Evolutionary conservation across 805 yeast genomes (phyloP), one percentile per base, ranked within the genome.

Genomic region (Candida easanensis): DNA sequence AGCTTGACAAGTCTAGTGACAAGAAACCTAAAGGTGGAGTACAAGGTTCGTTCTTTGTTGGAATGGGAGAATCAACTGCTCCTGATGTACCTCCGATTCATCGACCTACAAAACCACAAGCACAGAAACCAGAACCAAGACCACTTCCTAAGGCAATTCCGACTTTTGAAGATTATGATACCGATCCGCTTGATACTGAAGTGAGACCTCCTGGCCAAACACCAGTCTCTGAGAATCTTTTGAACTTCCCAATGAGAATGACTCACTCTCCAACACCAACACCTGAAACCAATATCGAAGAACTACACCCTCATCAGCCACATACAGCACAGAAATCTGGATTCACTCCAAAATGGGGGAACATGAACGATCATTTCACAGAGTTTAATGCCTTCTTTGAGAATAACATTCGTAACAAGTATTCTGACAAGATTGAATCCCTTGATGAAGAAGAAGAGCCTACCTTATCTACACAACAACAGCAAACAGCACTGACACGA

Each of bases 321-420:
- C 40, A 16, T 6, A 19, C 28, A 22, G 7, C 37, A 34, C 27
- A 16, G 15, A 8, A 20, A 10, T 14, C 28, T 10, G 39, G 22
- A 10, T 23, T 30, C 5, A 40, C 47, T 2, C 45, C 52, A 9
- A 41, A 20, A 18, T 54, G 57, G 57, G 54, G 48, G 15, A 14
- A 30, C 14, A 23, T 45, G n/a, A 22, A 8, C 7, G 38, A 35
- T 14, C 48, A 26, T 15, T 43, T 48, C 16, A 52, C 49, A 5
- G 46, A 44, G 16, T 56, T 57, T 42, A 58, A 50, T 17, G 42
- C 45, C 20, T 51, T 59, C 36, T 56, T 59, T 26, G 63, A 59
- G 38, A 53, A 41, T 19, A 59, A 59, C 30, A 17, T 59, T 5
- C 38, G 54, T 27, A 45, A 47, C 23, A 50, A 56, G 20, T 28